These are phyloP conservation scores for Pochonia chlamydosporia DNA, from an alignment of 2,329 filamentous ascomycete genomes.

Conservation along the genomic window DNA sequence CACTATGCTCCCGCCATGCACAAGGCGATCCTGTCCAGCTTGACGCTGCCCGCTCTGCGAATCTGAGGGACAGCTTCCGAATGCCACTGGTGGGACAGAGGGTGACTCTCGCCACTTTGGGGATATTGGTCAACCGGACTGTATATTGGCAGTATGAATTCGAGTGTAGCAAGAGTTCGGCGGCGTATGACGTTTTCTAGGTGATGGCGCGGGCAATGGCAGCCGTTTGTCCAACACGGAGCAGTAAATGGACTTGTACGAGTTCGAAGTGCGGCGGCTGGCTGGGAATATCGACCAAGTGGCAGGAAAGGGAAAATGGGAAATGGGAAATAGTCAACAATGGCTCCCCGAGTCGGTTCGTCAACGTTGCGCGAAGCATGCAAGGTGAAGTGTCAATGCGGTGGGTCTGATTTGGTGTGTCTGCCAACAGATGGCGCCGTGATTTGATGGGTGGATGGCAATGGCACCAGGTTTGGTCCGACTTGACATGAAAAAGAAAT, in stretches of 20 bases:
- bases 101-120: no score
- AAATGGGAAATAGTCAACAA: neutral
- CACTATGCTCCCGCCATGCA: neutral
- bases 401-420: conserved; percentile 9
- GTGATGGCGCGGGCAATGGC: neutral
- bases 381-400: conserved; percentile 18
- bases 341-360: neutral
- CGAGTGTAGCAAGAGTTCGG: neutral
- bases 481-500: no score
- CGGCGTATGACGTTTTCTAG: neutral
- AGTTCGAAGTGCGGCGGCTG: neutral
- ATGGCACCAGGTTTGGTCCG: neutral
- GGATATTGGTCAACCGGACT: no score
- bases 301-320: neutral
- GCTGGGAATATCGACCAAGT: no score
- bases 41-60: neutral
- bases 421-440: neutral
- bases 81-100: no score
- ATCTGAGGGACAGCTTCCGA: no score
- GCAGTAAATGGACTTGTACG: neutral
- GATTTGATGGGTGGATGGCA: neutral
- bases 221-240: neutral
- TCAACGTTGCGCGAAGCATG: conserved; percentile 10
- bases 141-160: neutral
- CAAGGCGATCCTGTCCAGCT: neutral